These are phyloP conservation scores for Akanthomyces dipterigenus DNA, from an alignment of 2,329 filamentous ascomycete genomes.

Conservation along the genomic window DNA sequence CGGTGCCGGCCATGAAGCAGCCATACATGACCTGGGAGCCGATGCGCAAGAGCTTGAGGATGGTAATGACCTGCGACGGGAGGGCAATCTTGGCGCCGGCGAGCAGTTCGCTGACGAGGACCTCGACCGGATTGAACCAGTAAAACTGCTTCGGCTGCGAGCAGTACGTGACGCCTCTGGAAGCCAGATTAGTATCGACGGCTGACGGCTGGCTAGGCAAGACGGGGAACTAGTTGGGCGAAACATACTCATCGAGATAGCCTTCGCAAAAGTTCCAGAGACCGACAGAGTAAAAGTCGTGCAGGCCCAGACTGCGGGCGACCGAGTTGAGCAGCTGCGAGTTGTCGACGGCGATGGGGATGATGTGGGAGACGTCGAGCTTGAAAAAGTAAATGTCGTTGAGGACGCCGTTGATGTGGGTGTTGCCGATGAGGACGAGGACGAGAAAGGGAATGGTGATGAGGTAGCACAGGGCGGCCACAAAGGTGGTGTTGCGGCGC, in stretches of 20 bases:
- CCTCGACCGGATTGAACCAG: constrained; percentile 86
- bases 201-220: not conserved
- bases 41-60: constrained; percentile 66
- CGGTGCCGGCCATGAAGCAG: constrained; percentile 68
- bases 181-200: not conserved
- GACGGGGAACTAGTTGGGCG: not conserved
- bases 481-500: constrained; percentile 53
- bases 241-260: constrained; percentile 54
- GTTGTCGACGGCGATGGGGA: constrained; percentile 66
- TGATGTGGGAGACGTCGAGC: constrained; percentile 75
- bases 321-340: constrained; percentile 77
- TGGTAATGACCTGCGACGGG: constrained; percentile 64
- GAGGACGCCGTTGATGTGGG: constrained; percentile 53
- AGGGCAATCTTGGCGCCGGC: constrained; percentile 77
- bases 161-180: constrained; percentile 67
- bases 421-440: constrained; percentile 72
- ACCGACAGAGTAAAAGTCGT: constrained; percentile 91
- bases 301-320: constrained; percentile 75
- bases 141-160: constrained; percentile 64
- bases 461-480: constrained; percentile 65
- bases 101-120: constrained; percentile 73
- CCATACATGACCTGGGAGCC: constrained; percentile 84
- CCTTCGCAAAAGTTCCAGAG: constrained; percentile 92
- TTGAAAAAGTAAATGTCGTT: constrained; percentile 76
- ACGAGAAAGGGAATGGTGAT: constrained; percentile 72